Percentiles rank a stretch among this genome's conserved stretches.
Conservation (phyloP, 495 filamentous ascomycete genomes). For the Hypoxylon perforatum region DNA sequence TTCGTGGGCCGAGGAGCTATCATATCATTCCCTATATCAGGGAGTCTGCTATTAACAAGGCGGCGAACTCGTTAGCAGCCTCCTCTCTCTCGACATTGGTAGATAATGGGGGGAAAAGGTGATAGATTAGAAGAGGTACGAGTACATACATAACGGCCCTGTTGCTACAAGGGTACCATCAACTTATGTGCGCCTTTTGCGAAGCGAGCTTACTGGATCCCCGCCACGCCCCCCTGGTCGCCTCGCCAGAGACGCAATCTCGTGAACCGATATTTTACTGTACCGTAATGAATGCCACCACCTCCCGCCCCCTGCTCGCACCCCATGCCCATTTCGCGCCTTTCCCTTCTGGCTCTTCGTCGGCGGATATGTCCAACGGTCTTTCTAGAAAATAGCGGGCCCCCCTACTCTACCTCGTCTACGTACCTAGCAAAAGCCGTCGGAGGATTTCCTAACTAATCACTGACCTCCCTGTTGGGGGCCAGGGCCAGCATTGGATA, state of each 20-base stretch:
- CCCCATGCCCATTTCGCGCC: constrained; percentile 34
- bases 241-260: constrained; percentile 47
- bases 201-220: constrained; percentile 61
- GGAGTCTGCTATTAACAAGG: constrained; percentile 38
- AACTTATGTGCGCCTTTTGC: constrained; percentile 51
- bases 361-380: constrained; percentile 59
- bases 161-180: constrained; percentile 34
- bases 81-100: constrained; percentile 7
- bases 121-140: constrained; percentile 38
- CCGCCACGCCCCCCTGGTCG: constrained; percentile 44
- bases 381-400: constrained; percentile 60
- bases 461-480: constrained; percentile 51
- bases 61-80: constrained; percentile 33
- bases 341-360: constrained; percentile 53
- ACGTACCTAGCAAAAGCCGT: constrained; percentile 45
- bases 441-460: constrained; percentile 62
- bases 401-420: constrained; percentile 40
- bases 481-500: constrained; percentile 45
- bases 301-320: constrained; percentile 31
- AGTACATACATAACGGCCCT: constrained; percentile 24
- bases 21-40: constrained; percentile 41
- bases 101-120: constrained; percentile 6
- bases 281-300: constrained; percentile 38
- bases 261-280: constrained; percentile 51
- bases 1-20: constrained; percentile 39